Evolutionary conservation across 2,329 filamentous ascomycete species (phyloP), one percentile per base, ranked within the genome.

Genomic region (Ophiostoma quercus): DNA sequence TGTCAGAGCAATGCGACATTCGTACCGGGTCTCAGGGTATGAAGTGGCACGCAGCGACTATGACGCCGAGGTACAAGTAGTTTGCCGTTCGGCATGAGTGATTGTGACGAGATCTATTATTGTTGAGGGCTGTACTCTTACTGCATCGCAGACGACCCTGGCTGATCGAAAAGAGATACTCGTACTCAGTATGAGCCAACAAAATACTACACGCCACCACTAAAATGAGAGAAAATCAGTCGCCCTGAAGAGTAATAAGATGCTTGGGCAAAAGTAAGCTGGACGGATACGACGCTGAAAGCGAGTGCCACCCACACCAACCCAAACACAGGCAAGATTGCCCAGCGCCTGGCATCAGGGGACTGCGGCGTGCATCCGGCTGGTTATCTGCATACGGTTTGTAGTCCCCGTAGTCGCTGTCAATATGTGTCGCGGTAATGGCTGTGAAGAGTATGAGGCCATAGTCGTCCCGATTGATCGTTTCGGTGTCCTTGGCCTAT

Each of bases 31-130:
- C 6, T 32, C 54, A 22, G 25, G 54, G 6, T 62, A 51, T 62
- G 57, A 62, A 34, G 57, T 62, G 22, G 51, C 51, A 57, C 22
- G n/a, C 14, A 22, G 47, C 51, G 51, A 57, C n/a, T n/a, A 62
- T 62, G 57, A 32, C 14, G 25, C 25, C 8, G 14, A 29, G n/a
- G 25, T 8, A 57, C 22, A 12, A 57, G 43, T 19, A 19, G 14
- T 47, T 47, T 47, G 16, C 16, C 5, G 19, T 47, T 47, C 6
- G 1, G 43, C 14, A n/a, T n/a, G 2, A n/a, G 16, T 47, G 43
- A 47, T 47, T n/a, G 43, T 47, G 43, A n/a, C 43, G 16, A 47
- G 43, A 19, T 47, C 43, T 47, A 7, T n/a, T 47, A 7, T 19
- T 47, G 16, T 19, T 8, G 16, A n/a, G 43, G 43, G 43, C 16